phyloP scores from a whole-genome alignment of 2,329 filamentous ascomycete species.

The Malbranchea zuffiana region DNA sequence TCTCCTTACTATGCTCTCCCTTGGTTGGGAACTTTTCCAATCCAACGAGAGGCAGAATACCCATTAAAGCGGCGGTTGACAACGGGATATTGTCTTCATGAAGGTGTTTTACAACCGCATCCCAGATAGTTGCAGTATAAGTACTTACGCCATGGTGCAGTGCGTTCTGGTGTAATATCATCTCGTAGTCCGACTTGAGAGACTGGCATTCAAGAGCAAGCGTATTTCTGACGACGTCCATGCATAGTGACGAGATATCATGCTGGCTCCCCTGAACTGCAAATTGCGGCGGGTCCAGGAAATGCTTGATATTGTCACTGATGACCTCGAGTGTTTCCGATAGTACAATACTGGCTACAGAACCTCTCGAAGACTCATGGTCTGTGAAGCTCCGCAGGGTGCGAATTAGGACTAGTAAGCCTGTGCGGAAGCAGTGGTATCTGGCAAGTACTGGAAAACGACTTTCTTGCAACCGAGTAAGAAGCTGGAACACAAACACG shows the following conservation, averaged over 20 bases:
- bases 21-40: conserved; percentile 60
- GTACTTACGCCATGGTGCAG: conserved; percentile 58
- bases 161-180: conserved; percentile 49
- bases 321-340: conserved; percentile 40
- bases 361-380: conserved; percentile 34
- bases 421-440: conserved; percentile 37
- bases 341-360: conserved; percentile 39
- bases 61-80: conserved; percentile 62
- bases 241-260: conserved; percentile 45
- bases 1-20: conserved; percentile 38
- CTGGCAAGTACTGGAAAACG: conserved; percentile 33
- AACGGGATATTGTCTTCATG: conserved; percentile 57
- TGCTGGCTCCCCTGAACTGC: conserved; percentile 38
- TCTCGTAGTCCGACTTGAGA: conserved; percentile 55
- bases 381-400: conserved; percentile 40
- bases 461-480: conserved; percentile 45
- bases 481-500: conserved; percentile 63
- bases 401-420: conserved; percentile 35
- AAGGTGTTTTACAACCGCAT: conserved; percentile 58
- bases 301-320: conserved; percentile 41
- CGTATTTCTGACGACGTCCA: conserved; percentile 55
- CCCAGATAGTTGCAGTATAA: conserved; percentile 68
- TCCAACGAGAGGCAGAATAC: conserved; percentile 58
- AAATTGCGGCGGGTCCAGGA: conserved; percentile 48
- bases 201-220: conserved; percentile 62